A percentile compares a stretch with the other conserved stretches of the same genome.
Conservation (phyloP, 1,284 basidiomycete genomes). For the Trichosporon asahii region DNA sequence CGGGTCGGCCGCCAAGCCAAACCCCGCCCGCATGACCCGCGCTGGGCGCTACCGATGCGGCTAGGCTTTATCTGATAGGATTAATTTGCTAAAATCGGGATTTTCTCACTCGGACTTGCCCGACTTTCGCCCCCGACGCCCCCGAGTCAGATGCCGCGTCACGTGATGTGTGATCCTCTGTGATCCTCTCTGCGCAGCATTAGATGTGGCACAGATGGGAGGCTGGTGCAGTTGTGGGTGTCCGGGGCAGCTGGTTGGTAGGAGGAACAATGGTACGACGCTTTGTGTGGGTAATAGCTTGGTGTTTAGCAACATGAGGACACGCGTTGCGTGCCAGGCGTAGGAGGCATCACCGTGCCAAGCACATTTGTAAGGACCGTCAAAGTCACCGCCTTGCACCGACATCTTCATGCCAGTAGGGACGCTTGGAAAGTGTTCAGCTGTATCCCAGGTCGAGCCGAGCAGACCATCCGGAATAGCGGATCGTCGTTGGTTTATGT, state of each 20-base stretch:
- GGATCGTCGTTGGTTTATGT: too few species aligned
- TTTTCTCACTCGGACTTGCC: neutral
- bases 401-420: neutral
- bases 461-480: neutral
- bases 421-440: neutral
- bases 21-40: neutral
- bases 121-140: neutral
- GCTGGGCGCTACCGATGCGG: neutral
- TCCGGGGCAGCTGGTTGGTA: too few species aligned
- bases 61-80: slow-evolving; percentile 8
- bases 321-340: neutral
- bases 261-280: too few species aligned
- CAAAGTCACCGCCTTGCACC: neutral
- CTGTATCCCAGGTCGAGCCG: neutral
- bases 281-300: too few species aligned
- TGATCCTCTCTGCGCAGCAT: too few species aligned
- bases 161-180: too few species aligned
- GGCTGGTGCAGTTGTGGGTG: too few species aligned
- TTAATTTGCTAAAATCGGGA: neutral
- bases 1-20: neutral
- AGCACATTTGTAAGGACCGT: too few species aligned
- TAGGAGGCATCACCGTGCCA: neutral
- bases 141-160: neutral
- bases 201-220: too few species aligned
- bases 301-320: too few species aligned